Base-by-base conservation (phyloP, 768 basidiomycete species). In the Rhodocollybia butyracea region DNA sequence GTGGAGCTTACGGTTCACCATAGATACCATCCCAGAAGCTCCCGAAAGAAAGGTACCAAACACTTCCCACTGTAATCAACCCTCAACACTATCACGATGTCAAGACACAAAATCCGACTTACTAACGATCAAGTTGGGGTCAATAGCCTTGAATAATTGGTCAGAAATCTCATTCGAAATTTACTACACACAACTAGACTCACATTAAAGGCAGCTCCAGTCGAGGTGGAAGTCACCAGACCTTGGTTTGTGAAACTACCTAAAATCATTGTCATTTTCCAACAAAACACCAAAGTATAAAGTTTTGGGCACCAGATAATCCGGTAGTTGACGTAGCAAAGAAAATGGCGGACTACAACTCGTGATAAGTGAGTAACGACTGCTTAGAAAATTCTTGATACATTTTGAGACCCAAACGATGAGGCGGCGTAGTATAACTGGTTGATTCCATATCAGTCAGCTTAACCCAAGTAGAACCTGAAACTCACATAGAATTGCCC, bases 21-120 rank as follows among this genome's bases (percentile, higher is more conserved):
- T 81, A 79, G 60, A 83, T 83, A 10, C 81, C 81, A 6, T 72
- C 76, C 81, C 81, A 82, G 69, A 76, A 83, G 56, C 78, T 80
- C 21, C 82, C 82, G 5, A 82, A 66, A 17, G 77, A 74, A 12
- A 84, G 71, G 48, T 68, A 72, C 81, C 79, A 81, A 47, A 68
- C 72, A 5, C 36, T 40, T 10, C 34, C 45, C 8, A 22, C 55
- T 56, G 30, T 19, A 42, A 8, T 17, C 19, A 8, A 19, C 30
- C 5, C 31, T 31, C 19, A 11, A 6, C 19, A 29, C 26, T 36
- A 15, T 50, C 21, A n/a, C 13, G 51, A 46, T 19, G 31, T 30
- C 3, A 5, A 41, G 17, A 11, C 22, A 19, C 31, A 34, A 22
- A 4, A n/a, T n/a, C n/a, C n/a, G n/a, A 22, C 54, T 41, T 27